Evolutionary conservation across 768 basidiomycete species (phyloP), one percentile per base, ranked within the genome.

Genomic region (Exidia glandulosa): DNA sequence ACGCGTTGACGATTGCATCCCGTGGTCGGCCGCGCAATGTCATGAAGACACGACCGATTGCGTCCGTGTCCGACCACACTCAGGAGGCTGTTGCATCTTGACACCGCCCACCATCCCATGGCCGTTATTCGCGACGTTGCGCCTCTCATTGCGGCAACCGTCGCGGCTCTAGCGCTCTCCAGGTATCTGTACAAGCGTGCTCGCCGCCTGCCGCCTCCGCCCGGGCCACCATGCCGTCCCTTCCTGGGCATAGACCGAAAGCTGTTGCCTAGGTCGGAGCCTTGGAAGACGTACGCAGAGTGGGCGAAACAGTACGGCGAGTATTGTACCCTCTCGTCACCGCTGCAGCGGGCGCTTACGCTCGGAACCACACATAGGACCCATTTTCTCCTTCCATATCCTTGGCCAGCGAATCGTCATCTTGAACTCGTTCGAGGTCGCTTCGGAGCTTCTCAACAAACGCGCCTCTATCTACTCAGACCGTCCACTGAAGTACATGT

Each of bases 261-360:
- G 41, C 23, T 45, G 41, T 23, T 45, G 12, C 41, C 41, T 23
- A 45, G 41, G 41, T 23, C 23, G 6, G 41, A 45, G 19, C 41
- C 41, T 6, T 45, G 41, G 41, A 45, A 45, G 23, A 61, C 60
- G 1, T 65, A 59, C 57, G 52, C 60, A 14, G 57, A 68, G 19
- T 66, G 68, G 61, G 52, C 58, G 19, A 48, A 65, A 30, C 55
- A 37, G 25, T 70, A 67, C 33, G 68, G 69, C 64, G 41, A 32
- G 59, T 57, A n/a, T 14, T 37, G 31, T 37, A 56, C 54, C 50
- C 13, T 31, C 29, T 13, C 23, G 33, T 59, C 33, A 37, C 27
- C n/a, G n/a, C n/a, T n/a, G n/a, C n/a, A n/a, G n/a, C n/a, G n/a
- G n/a, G n/a, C n/a, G n/a, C n/a, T n/a, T n/a, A 19, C 54, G 16